phyloP scores from a whole-genome alignment of 371 early-diverging fungal species.

The Rhizopus delemar region DNA sequence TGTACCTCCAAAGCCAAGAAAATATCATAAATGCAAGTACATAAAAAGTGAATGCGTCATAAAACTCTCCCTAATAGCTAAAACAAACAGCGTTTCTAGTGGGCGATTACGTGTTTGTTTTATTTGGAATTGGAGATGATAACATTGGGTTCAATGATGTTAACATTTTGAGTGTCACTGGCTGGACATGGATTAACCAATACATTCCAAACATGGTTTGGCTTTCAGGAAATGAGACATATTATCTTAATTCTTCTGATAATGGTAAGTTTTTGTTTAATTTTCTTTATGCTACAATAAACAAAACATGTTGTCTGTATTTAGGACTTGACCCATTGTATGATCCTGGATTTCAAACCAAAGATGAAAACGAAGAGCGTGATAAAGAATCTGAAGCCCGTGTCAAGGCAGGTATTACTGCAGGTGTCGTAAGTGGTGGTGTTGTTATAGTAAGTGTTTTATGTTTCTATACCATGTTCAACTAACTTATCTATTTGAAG shows the following conservation, averaged over 20 bases:
- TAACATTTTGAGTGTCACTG: constrained; percentile 28
- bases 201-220: constrained; percentile 28
- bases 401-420: constrained; percentile 36
- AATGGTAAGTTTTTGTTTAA: background rate
- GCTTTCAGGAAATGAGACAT: constrained; percentile 14
- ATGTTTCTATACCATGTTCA: background rate
- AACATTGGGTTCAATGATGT: constrained; percentile 28
- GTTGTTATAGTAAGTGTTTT: constrained; percentile 35
- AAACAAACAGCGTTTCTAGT: constrained; percentile 23
- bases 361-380: background rate
- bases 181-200: constrained; percentile 34
- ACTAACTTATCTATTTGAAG: constrained; percentile 11
- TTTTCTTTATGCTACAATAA: background rate
- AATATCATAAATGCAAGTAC: constrained; percentile 40
- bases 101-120: constrained; percentile 29
- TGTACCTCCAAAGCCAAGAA: constrained; percentile 41
- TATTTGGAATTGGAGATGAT: constrained; percentile 28
- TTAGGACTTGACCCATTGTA: constrained; percentile 11
- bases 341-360: constrained; percentile 12
- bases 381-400: constrained; percentile 16
- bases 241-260: background rate
- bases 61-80: background rate
- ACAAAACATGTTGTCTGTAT: background rate
- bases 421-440: constrained; percentile 41
- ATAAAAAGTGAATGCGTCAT: background rate